Base-by-base conservation (phyloP, 169 alveolate species). In the Plasmodium reichenowi region DNA sequence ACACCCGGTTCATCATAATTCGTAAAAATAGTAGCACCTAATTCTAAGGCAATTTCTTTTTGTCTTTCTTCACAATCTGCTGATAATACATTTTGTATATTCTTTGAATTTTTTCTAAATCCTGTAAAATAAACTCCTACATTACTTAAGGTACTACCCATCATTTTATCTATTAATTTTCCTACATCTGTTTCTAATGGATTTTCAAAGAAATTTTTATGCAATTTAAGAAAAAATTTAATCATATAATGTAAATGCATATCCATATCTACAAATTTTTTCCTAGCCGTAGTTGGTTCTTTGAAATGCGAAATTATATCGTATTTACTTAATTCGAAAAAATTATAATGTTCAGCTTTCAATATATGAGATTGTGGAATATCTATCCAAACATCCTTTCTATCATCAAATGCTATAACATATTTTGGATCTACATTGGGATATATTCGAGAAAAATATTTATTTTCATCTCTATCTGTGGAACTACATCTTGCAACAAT, bases 351-450 rank as follows among this genome's bases (percentile, higher is more conserved):
- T 88, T 96, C 97, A 13, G 98, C 98, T 91, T 93, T 96, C 73
- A 96, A 95, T 45, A 96, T 97, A 71, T 96, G 98, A 32, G 94
- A 92, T 56, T 94, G 96, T 5, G 97, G 97, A 17, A 96, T 90
- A 62, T 95, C 97, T 6, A 94, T 94, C 98, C 98, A 96, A 7
- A 96, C 97, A 78, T 96, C 98, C 26, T 95, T 89, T n/a, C 98
- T 89, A 66, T 96, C 98, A 73, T 96, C 98, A 68, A 96, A 95
- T 13, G 98, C 96, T 13, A 96, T 96, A 26, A 96, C 95, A 78
- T 95, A 96, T 52, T 97, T 94, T 29, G 95, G 66, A 58, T 96
- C 97, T 56, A 96, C 76, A 71, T 95, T 95, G 17, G 96, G 96
- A 74, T 96, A 96, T 32, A 96, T 88, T 93, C 93, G 70, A 32